A percentile compares a stretch with the other conserved stretches of the same genome.
These are phyloP conservation scores for Orobanche coerulescens DNA, from an alignment of 257 asterid species.

Conservation along the genomic window DNA sequence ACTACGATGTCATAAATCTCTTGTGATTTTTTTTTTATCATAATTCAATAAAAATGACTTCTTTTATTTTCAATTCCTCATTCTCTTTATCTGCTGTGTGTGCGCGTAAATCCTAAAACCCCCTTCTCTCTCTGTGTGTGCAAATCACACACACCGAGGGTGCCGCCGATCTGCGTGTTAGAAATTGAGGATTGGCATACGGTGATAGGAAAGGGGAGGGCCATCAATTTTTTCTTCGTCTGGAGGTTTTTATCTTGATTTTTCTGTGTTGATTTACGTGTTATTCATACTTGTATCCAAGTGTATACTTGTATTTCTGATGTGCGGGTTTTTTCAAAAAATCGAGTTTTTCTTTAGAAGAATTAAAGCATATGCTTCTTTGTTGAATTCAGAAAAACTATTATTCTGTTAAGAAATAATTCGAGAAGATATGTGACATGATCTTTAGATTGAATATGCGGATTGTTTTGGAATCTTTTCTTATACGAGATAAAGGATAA, in stretches of 20 bases:
- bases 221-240: conserved; percentile 17
- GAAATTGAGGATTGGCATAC: conserved; percentile 20
- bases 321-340: background rate
- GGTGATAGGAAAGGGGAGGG: conserved; percentile 9
- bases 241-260: conserved; percentile 22
- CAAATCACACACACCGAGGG: conserved; percentile 25
- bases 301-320: background rate
- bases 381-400: conserved; percentile 4
- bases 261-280: background rate
- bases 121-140: conserved; percentile 19
- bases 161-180: conserved; percentile 28
- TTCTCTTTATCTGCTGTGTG: background rate
- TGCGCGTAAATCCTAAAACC: conserved; percentile 27
- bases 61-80: conserved; percentile 9
- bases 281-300: background rate
- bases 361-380: background rate
- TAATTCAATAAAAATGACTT: background rate
- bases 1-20: background rate
- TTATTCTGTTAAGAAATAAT: background rate
- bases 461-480: background rate
- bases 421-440: conserved; percentile 3
- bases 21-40: too few relatives aligned
- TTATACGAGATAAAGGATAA: background rate
- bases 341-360: background rate
- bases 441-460: conserved; percentile 20